Conservation (phyloP, 2,329 filamentous ascomycete genomes). For the Dactylellina cionopaga region DNA sequence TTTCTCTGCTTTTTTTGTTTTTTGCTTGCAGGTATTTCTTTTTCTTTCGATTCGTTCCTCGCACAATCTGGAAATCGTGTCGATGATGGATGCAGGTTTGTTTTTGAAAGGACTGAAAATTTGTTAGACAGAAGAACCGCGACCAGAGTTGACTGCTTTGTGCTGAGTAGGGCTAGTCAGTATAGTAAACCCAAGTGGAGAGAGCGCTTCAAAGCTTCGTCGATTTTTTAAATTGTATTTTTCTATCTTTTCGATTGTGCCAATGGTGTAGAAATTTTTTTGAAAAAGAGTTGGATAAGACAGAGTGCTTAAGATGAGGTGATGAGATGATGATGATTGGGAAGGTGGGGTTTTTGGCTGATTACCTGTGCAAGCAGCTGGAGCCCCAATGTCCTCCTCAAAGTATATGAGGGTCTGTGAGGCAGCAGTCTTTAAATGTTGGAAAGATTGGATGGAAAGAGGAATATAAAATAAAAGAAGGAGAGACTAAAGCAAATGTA, state of each 20-base stretch:
- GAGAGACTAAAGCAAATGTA: too few species aligned
- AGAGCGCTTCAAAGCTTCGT: background rate
- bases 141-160: slow-evolving; percentile 22
- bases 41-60: slow-evolving; percentile 22
- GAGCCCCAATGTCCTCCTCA: too few species aligned
- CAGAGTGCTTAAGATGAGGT: slow-evolving; percentile 26
- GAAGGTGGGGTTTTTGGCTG: slow-evolving; percentile 34
- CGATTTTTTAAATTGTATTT: background rate
- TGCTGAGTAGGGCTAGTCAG: slow-evolving; percentile 28
- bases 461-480: background rate
- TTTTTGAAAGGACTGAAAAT: slow-evolving; percentile 23
- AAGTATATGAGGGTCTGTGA: too few species aligned
- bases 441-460: background rate
- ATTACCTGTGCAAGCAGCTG: slow-evolving; percentile 1
- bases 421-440: too few species aligned
- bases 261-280: too few species aligned
- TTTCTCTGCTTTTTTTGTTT: slow-evolving; percentile 25
- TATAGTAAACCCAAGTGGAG: too few species aligned
- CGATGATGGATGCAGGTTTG: slow-evolving; percentile 47
- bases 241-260: background rate
- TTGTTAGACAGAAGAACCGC: slow-evolving; percentile 12
- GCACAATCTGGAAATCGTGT: slow-evolving; percentile 48
- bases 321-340: slow-evolving; percentile 43
- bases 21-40: slow-evolving; percentile 22
- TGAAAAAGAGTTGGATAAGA: slow-evolving; percentile 22